Evolutionary conservation across 495 filamentous ascomycete species (phyloP).

Genomic region (Xylaria acuta): DNA sequence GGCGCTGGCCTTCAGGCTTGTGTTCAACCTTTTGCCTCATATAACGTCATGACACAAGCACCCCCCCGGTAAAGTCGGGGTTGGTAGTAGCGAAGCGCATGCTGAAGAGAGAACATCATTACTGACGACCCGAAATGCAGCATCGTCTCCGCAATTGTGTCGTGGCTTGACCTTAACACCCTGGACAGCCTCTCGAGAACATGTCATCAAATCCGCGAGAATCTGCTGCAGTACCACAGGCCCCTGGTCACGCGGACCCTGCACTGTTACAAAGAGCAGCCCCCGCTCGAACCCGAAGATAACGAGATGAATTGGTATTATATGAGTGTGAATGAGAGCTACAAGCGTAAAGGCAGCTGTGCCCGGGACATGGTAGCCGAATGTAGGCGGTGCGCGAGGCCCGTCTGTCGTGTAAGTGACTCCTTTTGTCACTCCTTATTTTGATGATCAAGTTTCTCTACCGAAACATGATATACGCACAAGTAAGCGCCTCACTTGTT

Average conservation of each 20-base stretch:
- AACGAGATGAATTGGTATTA: conserved; percentile 59
- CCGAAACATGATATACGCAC: not conserved
- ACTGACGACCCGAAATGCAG: conserved; percentile 54
- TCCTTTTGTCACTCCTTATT: not conserved
- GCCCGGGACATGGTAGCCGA: conserved; percentile 84
- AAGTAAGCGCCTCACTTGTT: not conserved
- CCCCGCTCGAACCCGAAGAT: conserved; percentile 54
- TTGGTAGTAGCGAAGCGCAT: conserved; percentile 16
- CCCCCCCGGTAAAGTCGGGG: not conserved
- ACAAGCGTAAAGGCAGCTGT: conserved; percentile 72
- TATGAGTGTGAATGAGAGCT: conserved; percentile 48
- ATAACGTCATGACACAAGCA: conserved; percentile 21
- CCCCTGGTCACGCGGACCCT: conserved; percentile 75
- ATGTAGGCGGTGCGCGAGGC: conserved; percentile 76
- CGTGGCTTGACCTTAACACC: conserved; percentile 80
- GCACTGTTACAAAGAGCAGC: conserved; percentile 74
- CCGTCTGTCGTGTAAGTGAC: conserved; percentile 76
- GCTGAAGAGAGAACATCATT: conserved; percentile 31
- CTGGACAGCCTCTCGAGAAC: conserved; percentile 80
- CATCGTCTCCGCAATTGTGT: conserved; percentile 75
- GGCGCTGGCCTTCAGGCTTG: conserved; percentile 17
- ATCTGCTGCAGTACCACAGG: conserved; percentile 75
- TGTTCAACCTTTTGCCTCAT: conserved; percentile 24
- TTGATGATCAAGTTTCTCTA: not conserved
- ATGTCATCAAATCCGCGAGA: conserved; percentile 78